Conservation (phyloP, 768 basidiomycete genomes). For the Floccularia luteovirens region DNA sequence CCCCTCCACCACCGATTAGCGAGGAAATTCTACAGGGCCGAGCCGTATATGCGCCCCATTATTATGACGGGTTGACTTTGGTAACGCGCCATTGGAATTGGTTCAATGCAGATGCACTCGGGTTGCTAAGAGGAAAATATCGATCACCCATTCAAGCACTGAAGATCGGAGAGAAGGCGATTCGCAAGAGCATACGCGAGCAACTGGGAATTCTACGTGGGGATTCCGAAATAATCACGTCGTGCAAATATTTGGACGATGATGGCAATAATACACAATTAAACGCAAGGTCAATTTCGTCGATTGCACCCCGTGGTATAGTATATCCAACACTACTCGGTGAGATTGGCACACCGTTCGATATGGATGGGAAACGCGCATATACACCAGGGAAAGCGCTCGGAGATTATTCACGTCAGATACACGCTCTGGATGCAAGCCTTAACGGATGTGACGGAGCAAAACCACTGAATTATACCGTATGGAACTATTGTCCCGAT, state of each 20-base stretch:
- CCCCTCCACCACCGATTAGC: constrained; percentile 56
- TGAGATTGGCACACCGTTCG: constrained; percentile 92
- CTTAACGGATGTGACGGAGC: constrained; percentile 70
- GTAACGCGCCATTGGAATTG: constrained; percentile 91
- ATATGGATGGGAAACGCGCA: constrained; percentile 82
- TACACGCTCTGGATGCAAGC: constrained; percentile 83
- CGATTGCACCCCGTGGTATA: constrained; percentile 8
- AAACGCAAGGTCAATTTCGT: too few relatives aligned
- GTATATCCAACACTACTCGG: constrained; percentile 91
- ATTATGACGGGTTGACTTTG: constrained; percentile 92
- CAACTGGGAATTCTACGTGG: constrained; percentile 76
- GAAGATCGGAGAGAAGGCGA: constrained; percentile 75
- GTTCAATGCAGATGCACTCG: constrained; percentile 94
- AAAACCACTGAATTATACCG: constrained; percentile 71
- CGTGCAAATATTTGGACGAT: too few relatives aligned
- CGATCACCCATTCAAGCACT: constrained; percentile 59
- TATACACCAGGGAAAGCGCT: constrained; percentile 69
- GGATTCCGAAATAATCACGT: constrained; percentile 60
- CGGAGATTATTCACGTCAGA: constrained; percentile 73
- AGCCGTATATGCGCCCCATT: constrained; percentile 73
- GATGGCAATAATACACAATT: too few relatives aligned
- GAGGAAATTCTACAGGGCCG: constrained; percentile 57
- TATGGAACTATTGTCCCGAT: constrained; percentile 83
- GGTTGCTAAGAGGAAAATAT: constrained; percentile 83
- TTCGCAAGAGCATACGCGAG: constrained; percentile 72